Percentiles rank a stretch among this genome's conserved stretches.
Evolutionary conservation across 2,329 filamentous ascomycete genomes (phyloP).

Genomic region (Pseudogymnoascus sp.): DNA sequence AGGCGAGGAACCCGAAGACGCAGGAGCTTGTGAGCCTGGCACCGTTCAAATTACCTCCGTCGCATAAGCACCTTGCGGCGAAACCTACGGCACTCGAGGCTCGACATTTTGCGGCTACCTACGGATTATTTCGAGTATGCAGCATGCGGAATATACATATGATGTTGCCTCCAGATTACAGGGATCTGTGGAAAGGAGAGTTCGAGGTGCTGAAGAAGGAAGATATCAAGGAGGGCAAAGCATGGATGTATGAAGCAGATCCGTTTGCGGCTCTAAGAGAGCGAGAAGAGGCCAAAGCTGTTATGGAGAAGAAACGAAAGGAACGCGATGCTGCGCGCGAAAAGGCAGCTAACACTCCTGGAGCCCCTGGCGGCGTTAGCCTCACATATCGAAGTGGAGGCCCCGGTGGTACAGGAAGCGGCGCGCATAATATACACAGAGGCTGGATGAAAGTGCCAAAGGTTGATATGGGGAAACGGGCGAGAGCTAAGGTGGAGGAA

Average conservation of each 20-base stretch:
- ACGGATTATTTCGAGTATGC: conserved; percentile 81
- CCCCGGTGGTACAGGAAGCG: conserved; percentile 27
- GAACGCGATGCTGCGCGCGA: conserved; percentile 61
- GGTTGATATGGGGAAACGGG: conserved; percentile 83
- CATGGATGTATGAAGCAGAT: conserved; percentile 92
- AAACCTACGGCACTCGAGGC: conserved; percentile 81
- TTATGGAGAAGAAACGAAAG: conserved; percentile 69
- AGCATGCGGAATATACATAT: conserved; percentile 95
- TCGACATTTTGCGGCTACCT: conserved; percentile 86
- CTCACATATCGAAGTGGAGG: conserved; percentile 43
- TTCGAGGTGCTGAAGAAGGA: conserved; percentile 75
- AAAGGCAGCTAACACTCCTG: conserved; percentile 57
- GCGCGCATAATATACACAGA: conserved; percentile 41
- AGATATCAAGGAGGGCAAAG: conserved; percentile 69
- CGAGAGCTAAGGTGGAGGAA: conserved; percentile 68
- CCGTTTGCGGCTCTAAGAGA: conserved; percentile 78
- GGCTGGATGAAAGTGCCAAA: conserved; percentile 81
- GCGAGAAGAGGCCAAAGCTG: conserved; percentile 66
- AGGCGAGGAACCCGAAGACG: conserved; percentile 70
- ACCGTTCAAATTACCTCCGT: conserved; percentile 70
- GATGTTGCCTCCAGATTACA: conserved; percentile 85
- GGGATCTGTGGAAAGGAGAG: conserved; percentile 79
- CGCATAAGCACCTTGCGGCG: conserved; percentile 65
- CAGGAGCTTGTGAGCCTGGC: conserved; percentile 66
- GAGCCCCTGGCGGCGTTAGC: conserved; percentile 40